Evolutionary conservation across 805 yeast genomes (phyloP), one percentile per base, ranked within the genome.

Genomic region (Barnettozyma pratensis): DNA sequence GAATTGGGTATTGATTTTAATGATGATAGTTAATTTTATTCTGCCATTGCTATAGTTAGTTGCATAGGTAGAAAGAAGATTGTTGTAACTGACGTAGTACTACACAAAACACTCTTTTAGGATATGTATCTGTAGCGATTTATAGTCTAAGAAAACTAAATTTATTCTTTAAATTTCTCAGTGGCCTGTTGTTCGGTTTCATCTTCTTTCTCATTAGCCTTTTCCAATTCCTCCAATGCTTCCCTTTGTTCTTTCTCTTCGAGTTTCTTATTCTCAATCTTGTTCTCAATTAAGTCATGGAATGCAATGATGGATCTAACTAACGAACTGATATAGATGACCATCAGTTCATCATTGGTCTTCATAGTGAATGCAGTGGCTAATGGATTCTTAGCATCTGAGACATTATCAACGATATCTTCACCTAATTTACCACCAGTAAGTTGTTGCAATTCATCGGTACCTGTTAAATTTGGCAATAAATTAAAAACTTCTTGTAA

Each of bases 271-370:
- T 90, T 90, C 58, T 87, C 88, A 56, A 94, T 83, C 70, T 94
- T 94, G 71, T 95, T 95, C 61, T 94, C 98, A 63, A 94, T 94
- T 67, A 94, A 77, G 66, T 94, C 96, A 68, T 94, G 96, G 77
- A 94, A 92, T 9, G 98, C 95, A 62, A 94, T 86, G 60, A 95
- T 91, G 6, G 98, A 87, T 63, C 98, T 80, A 27, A 94, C 96
- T 60, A 94, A 73, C 45, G 92, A 84, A 60, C 94, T 80, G 55
- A 94, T 81, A 65, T 95, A 95, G 28, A 94, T 81, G 62, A 89
- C 78, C 99, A 95, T 92, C 58, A 95, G 74, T 67, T 94, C 96
- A 64, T 94, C 99, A 63, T 94, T 95, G 3, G 99, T 89, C 70
- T 92, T 94, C 40, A 87, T 77, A 1, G 96, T 90, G 64, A 92